A percentile compares a stretch with the other conserved stretches of the same genome.
Conservation (phyloP, 352 stramenopile species). For the Globisporangium spinosum region DNA sequence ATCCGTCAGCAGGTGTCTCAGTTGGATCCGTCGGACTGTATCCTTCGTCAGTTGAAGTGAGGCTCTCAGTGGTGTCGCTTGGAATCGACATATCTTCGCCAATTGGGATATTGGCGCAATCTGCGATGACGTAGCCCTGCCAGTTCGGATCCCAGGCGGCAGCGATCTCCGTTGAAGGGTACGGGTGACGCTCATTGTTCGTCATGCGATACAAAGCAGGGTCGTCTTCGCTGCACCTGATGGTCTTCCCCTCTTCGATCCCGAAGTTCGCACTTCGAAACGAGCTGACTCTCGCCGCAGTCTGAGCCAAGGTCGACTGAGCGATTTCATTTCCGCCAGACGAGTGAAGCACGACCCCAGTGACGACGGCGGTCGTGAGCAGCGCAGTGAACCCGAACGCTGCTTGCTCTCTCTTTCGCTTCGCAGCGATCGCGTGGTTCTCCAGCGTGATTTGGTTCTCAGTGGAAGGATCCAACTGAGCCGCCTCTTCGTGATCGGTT, state of each 20-base stretch:
- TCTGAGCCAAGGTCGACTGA: conserved; percentile 6
- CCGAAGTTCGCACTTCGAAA: conserved; percentile 10
- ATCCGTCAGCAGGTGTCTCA: neutral
- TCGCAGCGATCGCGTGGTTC: neutral
- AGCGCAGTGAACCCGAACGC: conserved; percentile 15
- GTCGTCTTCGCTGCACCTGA: conserved; percentile 17
- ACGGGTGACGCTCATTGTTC: conserved; percentile 6
- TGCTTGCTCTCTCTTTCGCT: conserved; percentile 15
- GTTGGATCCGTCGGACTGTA: conserved; percentile 5
- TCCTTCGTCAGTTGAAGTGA: neutral
- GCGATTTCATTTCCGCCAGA: neutral
- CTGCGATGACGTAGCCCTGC: conserved; percentile 1
- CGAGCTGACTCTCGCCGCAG: conserved; percentile 6
- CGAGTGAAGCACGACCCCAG: conserved; percentile 13
- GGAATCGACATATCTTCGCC: conserved; percentile 9
- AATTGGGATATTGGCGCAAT: conserved; percentile 12
- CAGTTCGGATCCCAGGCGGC: conserved; percentile 10
- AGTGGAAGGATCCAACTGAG: conserved; percentile 5
- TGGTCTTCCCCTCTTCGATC: conserved; percentile 8
- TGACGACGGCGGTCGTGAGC: conserved; percentile 16
- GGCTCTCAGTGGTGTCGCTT: neutral
- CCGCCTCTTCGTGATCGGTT: conserved; percentile 13
- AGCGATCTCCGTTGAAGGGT: conserved; percentile 11
- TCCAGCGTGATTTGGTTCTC: conserved; percentile 14
- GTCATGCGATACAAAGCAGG: conserved; percentile 6